A percentile compares a stretch with the other conserved stretches of the same genome.
phyloP scores from a whole-genome alignment of 139 green algal genomes.

The Coelastrella sp. region DNA sequence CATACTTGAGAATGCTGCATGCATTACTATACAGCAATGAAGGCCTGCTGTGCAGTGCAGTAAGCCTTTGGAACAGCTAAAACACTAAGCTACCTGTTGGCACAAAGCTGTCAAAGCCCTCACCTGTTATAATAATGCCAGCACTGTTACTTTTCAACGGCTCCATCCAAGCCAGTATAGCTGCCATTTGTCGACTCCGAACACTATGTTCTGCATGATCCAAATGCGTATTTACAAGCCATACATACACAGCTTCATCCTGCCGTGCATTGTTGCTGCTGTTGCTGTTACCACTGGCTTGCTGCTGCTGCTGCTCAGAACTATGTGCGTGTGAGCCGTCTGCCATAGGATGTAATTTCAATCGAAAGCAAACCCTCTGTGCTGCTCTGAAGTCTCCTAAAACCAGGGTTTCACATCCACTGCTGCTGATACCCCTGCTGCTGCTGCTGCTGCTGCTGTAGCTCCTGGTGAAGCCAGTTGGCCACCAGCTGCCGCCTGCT shows the following conservation, averaged over 20 bases:
- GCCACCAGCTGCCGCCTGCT: not conserved
- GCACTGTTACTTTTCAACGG: slow-evolving; percentile 38
- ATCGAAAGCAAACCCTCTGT: slow-evolving; percentile 60
- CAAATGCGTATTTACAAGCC: slow-evolving; percentile 69
- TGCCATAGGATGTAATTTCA: not conserved
- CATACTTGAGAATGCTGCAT: too few relatives aligned
- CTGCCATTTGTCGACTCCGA: slow-evolving; percentile 47
- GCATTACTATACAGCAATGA: too few relatives aligned
- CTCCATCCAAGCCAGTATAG: slow-evolving; percentile 57
- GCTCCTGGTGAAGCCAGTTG: not conserved
- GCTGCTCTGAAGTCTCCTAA: slow-evolving; percentile 66
- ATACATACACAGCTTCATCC: slow-evolving; percentile 44
- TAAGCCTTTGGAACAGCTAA: too few relatives aligned
- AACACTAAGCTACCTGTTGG: too few relatives aligned
- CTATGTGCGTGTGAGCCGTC: not conserved
- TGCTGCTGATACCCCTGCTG: not conserved
- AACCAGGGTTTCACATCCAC: slow-evolving; percentile 52
- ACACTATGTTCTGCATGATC: slow-evolving; percentile 56
- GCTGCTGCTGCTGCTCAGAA: slow-evolving; percentile 1
- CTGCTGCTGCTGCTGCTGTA: slow-evolving; percentile 16
- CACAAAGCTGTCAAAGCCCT: too few relatives aligned
- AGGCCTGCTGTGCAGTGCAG: too few relatives aligned
- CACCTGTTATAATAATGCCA: slow-evolving; percentile 56
- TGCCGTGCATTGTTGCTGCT: slow-evolving; percentile 6
- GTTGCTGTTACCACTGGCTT: slow-evolving; percentile 1